Base-by-base conservation (phyloP, 805 yeast genomes). In the Zygoascus biomembranicola region DNA sequence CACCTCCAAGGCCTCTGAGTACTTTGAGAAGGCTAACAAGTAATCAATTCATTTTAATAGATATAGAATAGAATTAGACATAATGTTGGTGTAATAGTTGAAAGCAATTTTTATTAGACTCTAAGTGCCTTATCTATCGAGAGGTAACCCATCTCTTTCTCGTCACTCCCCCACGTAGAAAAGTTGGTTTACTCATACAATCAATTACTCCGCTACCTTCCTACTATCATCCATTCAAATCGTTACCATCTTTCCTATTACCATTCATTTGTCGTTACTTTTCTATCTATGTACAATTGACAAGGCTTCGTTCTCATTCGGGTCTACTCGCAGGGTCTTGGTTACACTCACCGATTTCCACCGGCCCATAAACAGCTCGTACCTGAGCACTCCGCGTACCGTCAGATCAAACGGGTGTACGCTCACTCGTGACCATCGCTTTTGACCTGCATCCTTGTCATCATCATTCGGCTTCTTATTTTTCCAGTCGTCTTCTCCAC, bases 351-450 rank as follows among this genome's bases (percentile, higher is more conserved):
- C 57, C 1, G 66, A 62, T 10, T 61, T 56, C 43, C 58, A 42
- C 35, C 65, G 59, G 23, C 69, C 66, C 57, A 90, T 73, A 1
- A 96, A 94, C 51, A 90, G 73, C 49, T 78, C 79, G 68, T 92
- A 92, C 62, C 79, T 81, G 65, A 92, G 75, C 20, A 84, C 81
- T 1, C 98, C 98, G 49, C 95, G 74, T 2, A 92, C 75, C 19
- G 89, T 85, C 59, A 92, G 72, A 56, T 89, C 96, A 66, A 90
- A 92, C 11, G 96, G 96, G 63, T 87, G 79, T 56, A 80, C 78
- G 10, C 85, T 81, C 11, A 92, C 79, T 11, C 74, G 73, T 50
- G 79, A 78, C 98, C 98, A 90, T 63, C 82, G 82, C 52, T 77
- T 60, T 18, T 63, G 61, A 18, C 61, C 62, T 28, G 61, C 61